These are phyloP conservation scores for Eucalyptus rudis DNA, from an alignment of 345 rosid species.

Conservation along the genomic window DNA sequence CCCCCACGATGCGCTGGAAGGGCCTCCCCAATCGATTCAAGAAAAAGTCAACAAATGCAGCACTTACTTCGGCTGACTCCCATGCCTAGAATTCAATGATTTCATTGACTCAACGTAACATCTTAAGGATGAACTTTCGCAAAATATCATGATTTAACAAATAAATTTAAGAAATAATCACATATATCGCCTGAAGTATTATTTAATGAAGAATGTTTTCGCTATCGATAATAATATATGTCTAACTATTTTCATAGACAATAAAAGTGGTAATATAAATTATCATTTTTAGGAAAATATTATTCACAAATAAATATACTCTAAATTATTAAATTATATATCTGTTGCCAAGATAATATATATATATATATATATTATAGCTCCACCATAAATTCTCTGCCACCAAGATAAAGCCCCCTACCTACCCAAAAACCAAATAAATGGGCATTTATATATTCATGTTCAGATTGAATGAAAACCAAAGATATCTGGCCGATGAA, in stretches of 20 bases:
- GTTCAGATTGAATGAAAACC: background rate
- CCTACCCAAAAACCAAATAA: background rate
- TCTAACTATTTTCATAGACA: too few relatives aligned
- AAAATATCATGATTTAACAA: background rate
- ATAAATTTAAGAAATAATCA: too few relatives aligned
- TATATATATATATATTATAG: background rate
- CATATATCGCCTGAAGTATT: too few relatives aligned
- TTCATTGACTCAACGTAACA: background rate
- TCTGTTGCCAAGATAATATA: background rate
- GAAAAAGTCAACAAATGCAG: background rate
- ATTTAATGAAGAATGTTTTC: too few relatives aligned
- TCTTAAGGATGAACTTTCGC: background rate
- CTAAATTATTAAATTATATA: background rate
- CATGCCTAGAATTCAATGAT: background rate
- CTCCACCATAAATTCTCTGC: background rate
- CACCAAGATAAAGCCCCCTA: background rate
- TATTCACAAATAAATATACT: background rate
- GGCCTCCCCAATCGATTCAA: background rate
- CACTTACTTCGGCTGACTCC: background rate
- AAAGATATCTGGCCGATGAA: background rate
- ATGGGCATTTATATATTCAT: background rate
- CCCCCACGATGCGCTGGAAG: background rate
- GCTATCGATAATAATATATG: background rate
- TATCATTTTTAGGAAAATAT: too few relatives aligned
- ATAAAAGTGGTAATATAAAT: too few relatives aligned